Evolutionary conservation across 306 rosid genomes (phyloP).

Genomic region (Castanea crenata): DNA sequence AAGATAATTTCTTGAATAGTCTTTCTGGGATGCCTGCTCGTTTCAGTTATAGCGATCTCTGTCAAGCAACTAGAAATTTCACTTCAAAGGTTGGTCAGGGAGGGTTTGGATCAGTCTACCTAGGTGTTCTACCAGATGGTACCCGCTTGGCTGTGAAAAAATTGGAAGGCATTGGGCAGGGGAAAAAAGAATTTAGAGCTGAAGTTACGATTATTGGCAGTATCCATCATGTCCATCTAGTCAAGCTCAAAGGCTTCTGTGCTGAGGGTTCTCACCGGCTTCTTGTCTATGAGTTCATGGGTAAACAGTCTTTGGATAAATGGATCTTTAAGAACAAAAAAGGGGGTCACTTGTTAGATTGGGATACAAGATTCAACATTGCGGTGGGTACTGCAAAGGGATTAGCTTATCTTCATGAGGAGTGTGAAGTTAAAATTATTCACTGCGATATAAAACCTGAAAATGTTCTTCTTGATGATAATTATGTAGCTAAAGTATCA

Average conservation of each 20-base stretch:
- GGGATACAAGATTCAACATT: slow-evolving; percentile 44
- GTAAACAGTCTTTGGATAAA: slow-evolving; percentile 70
- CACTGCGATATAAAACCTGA: slow-evolving; percentile 51
- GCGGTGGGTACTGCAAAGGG: slow-evolving; percentile 43
- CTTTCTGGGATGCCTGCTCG: slow-evolving; percentile 49
- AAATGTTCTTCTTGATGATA: slow-evolving; percentile 41
- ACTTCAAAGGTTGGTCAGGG: slow-evolving; percentile 54
- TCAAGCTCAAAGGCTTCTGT: slow-evolving; percentile 40
- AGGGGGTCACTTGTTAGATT: slow-evolving; percentile 19
- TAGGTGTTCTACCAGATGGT: slow-evolving; percentile 49
- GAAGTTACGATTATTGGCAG: slow-evolving; percentile 39
- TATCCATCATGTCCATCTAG: slow-evolving; percentile 40
- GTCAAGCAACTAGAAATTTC: slow-evolving; percentile 46
- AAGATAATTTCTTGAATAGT: slow-evolving; percentile 40
- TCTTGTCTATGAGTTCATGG: slow-evolving; percentile 67
- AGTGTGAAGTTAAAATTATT: slow-evolving; percentile 42
- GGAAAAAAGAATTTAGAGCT: slow-evolving; percentile 37
- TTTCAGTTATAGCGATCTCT: slow-evolving; percentile 39
- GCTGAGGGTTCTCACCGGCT: slow-evolving; percentile 67
- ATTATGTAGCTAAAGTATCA: slow-evolving; percentile 31
- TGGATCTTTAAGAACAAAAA: slow-evolving; percentile 47
- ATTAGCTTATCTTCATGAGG: slow-evolving; percentile 44
- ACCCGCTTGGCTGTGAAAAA: slow-evolving; percentile 41
- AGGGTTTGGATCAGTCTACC: slow-evolving; percentile 61
- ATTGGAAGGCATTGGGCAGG: slow-evolving; percentile 35